A percentile compares a stretch with the other conserved stretches of the same genome.
Conservation (phyloP, 2,329 filamentous ascomycete genomes). For the Penicillium decumbens region DNA sequence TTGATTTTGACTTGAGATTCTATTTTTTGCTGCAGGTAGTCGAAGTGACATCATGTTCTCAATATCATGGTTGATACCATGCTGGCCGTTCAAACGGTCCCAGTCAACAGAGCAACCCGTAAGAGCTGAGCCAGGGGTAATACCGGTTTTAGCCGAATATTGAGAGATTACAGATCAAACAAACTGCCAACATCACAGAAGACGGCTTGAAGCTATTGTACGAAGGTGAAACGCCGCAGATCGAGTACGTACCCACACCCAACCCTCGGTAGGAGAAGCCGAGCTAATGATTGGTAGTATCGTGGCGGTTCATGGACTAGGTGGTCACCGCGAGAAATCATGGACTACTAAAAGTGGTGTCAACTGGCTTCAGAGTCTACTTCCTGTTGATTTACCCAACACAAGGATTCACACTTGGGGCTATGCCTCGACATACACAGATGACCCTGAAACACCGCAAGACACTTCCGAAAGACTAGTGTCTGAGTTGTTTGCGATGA, state of each 20-base stretch:
- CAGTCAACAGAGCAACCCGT: not conserved
- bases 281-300: not conserved
- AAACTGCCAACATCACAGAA: not conserved
- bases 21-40: not conserved
- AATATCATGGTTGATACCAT: not conserved
- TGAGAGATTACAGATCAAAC: not conserved
- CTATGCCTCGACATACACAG: not conserved
- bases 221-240: not conserved
- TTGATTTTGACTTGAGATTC: not conserved
- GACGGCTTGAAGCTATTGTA: not conserved
- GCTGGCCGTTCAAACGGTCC: not conserved
- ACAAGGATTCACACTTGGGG: not conserved
- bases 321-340: not conserved
- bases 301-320: not conserved
- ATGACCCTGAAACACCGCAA: not conserved
- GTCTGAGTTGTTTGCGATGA: not conserved
- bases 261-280: not conserved
- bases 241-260: not conserved
- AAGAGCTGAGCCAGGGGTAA: not conserved
- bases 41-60: not conserved
- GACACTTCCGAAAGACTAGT: not conserved
- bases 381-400: not conserved
- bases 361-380: not conserved
- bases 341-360: not conserved
- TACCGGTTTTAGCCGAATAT: not conserved